These are phyloP conservation scores for Rhodotorula kratochvilovae DNA, from an alignment of 768 basidiomycete genomes.

Conservation along the genomic window DNA sequence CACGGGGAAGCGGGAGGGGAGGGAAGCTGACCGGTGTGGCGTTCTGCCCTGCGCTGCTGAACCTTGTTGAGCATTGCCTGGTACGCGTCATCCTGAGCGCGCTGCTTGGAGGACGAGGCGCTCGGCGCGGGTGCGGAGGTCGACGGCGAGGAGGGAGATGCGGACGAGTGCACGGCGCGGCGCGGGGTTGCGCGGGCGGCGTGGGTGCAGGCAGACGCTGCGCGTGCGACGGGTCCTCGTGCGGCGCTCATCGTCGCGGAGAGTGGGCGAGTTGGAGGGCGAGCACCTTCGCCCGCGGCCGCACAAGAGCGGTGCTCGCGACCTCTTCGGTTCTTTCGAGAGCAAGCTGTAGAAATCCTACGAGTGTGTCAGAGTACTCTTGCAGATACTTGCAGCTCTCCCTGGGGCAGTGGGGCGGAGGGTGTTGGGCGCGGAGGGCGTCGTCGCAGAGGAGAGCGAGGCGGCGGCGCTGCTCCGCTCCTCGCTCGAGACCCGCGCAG, in stretches of 20 bases:
- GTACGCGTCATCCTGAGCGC: slow-evolving; percentile 11
- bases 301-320: too few species aligned
- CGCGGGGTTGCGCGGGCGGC: not conserved
- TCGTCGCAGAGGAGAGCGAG: too few species aligned
- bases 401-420: too few species aligned
- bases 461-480: too few species aligned
- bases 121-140: not conserved
- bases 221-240: not conserved
- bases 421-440: too few species aligned
- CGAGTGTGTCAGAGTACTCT: too few species aligned
- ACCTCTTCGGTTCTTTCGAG: too few species aligned
- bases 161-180: slow-evolving; percentile 1
- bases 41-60: slow-evolving; percentile 23
- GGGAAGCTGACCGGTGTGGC: slow-evolving; percentile 11
- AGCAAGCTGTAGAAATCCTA: too few species aligned
- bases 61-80: slow-evolving; percentile 24
- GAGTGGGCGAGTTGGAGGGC: not conserved
- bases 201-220: not conserved
- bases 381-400: too few species aligned
- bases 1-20: not conserved
- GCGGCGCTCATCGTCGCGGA: not conserved
- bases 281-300: too few species aligned
- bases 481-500: too few species aligned
- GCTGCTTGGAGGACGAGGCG: slow-evolving; percentile 5
- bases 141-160: not conserved